These are phyloP conservation scores for Conticribra weissflogii DNA, from an alignment of 108 stramenopile genomes.

Conservation along the genomic window DNA sequence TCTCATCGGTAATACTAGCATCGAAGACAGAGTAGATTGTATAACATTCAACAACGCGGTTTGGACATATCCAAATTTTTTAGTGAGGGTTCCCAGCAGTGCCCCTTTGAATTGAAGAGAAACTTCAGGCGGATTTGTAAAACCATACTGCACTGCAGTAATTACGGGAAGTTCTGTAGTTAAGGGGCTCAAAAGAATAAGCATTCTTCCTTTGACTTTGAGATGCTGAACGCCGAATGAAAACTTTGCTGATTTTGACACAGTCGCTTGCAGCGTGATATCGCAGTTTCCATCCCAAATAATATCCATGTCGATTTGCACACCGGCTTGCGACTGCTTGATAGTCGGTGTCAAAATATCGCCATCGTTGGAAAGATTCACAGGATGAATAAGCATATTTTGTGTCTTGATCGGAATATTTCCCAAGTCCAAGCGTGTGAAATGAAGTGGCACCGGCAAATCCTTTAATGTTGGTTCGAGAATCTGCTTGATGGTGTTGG, in stretches of 20 bases:
- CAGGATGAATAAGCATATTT: slow-evolving; percentile 63
- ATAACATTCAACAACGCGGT: slow-evolving; percentile 50
- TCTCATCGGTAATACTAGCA: slow-evolving; percentile 65
- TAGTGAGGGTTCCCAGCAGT: neutral
- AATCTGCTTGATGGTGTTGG: slow-evolving; percentile 49
- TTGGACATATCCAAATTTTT: slow-evolving; percentile 42
- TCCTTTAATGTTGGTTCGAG: slow-evolving; percentile 62
- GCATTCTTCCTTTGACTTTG: slow-evolving; percentile 65
- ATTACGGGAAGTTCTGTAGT: slow-evolving; percentile 57
- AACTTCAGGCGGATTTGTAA: slow-evolving; percentile 68
- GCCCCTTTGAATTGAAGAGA: slow-evolving; percentile 64
- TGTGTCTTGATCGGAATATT: slow-evolving; percentile 60
- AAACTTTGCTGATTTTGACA: slow-evolving; percentile 31
- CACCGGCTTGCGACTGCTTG: neutral
- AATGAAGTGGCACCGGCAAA: slow-evolving; percentile 59
- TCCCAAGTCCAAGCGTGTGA: slow-evolving; percentile 73
- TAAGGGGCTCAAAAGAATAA: slow-evolving; percentile 55
- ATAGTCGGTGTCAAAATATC: slow-evolving; percentile 5
- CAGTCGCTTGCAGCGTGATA: slow-evolving; percentile 57
- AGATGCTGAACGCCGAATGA: slow-evolving; percentile 61
- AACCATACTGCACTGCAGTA: slow-evolving; percentile 64
- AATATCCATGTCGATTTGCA: slow-evolving; percentile 67
- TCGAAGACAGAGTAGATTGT: slow-evolving; percentile 38
- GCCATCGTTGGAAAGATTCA: too few species aligned
- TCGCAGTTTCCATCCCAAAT: slow-evolving; percentile 67